Evolutionary conservation across 192 early-diverging fungal species (phyloP).

Genomic region (Radiomyces spectabilis): DNA sequence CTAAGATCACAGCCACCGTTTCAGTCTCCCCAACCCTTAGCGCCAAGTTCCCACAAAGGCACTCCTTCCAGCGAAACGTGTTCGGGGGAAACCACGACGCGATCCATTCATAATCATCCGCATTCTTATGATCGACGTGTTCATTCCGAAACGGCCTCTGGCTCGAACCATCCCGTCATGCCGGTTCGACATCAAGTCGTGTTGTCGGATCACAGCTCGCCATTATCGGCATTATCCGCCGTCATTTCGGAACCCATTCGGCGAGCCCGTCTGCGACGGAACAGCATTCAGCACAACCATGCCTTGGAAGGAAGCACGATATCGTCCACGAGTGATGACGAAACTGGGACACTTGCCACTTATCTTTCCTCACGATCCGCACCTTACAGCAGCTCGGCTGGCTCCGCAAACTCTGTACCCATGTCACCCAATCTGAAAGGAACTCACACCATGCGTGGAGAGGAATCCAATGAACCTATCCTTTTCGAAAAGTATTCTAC

Average conservation of each 20-base stretch:
- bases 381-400: not conserved
- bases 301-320: not conserved
- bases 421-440: too few relatives aligned
- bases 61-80: too few relatives aligned
- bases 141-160: too few relatives aligned
- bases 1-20: too few relatives aligned
- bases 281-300: not conserved
- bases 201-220: slow-evolving; percentile 5
- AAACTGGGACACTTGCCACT: not conserved
- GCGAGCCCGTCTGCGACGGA: not conserved
- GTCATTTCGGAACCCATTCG: not conserved
- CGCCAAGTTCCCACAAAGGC: too few relatives aligned
- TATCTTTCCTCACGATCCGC: not conserved
- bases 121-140: too few relatives aligned
- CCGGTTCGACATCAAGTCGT: slow-evolving; percentile 13
- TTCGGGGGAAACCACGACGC: too few relatives aligned
- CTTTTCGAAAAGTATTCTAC: too few relatives aligned
- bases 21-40: too few relatives aligned
- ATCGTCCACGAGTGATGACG: not conserved
- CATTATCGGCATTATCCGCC: slow-evolving; percentile 4
- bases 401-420: not conserved
- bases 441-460: too few relatives aligned
- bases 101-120: too few relatives aligned
- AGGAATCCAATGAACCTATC: too few relatives aligned
- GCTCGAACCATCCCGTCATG: slow-evolving; percentile 3